Conservation (phyloP, 441 rosid genomes). For the Francoa sonchifolia region DNA sequence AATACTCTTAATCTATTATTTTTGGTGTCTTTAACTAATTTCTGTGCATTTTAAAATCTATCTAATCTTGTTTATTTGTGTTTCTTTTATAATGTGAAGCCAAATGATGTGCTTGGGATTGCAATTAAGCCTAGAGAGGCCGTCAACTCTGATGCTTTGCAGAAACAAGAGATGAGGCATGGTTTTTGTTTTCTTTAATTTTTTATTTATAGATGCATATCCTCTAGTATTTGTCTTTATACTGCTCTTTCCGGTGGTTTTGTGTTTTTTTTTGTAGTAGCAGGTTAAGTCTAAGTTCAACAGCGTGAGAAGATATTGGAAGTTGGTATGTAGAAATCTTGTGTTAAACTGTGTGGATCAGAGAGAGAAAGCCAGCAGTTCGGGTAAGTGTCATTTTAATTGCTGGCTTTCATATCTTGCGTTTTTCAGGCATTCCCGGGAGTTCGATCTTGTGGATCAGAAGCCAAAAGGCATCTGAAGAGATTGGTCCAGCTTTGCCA, state of each 20-base stretch:
- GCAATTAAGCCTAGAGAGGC: slow-evolving; percentile 14
- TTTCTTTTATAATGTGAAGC: slow-evolving; percentile 23
- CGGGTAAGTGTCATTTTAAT: slow-evolving; percentile 32
- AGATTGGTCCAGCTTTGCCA: slow-evolving; percentile 5
- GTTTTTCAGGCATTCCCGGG: slow-evolving; percentile 26
- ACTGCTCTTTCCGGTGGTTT: slow-evolving; percentile 13
- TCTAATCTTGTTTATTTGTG: slow-evolving; percentile 5
- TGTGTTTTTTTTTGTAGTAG: slow-evolving; percentile 6
- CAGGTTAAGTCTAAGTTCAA: slow-evolving; percentile 30
- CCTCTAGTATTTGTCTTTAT: slow-evolving; percentile 17
- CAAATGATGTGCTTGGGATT: slow-evolving; percentile 20
- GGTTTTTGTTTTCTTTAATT: slow-evolving; percentile 5
- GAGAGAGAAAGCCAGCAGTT: slow-evolving; percentile 38
- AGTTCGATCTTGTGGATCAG: not conserved
- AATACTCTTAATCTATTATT: too few relatives aligned
- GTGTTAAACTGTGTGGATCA: not conserved
- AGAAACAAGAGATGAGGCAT: slow-evolving; percentile 33
- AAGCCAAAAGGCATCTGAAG: slow-evolving; percentile 4
- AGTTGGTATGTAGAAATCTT: not conserved
- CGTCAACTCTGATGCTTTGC: slow-evolving; percentile 21
- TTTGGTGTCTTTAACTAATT: too few relatives aligned
- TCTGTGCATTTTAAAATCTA: too few relatives aligned
- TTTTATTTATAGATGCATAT: not conserved
- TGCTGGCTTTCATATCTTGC: slow-evolving; percentile 37
- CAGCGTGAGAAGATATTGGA: slow-evolving; percentile 15